Conservation (phyloP, 768 basidiomycete genomes). For the Tephrocybe rancida region DNA sequence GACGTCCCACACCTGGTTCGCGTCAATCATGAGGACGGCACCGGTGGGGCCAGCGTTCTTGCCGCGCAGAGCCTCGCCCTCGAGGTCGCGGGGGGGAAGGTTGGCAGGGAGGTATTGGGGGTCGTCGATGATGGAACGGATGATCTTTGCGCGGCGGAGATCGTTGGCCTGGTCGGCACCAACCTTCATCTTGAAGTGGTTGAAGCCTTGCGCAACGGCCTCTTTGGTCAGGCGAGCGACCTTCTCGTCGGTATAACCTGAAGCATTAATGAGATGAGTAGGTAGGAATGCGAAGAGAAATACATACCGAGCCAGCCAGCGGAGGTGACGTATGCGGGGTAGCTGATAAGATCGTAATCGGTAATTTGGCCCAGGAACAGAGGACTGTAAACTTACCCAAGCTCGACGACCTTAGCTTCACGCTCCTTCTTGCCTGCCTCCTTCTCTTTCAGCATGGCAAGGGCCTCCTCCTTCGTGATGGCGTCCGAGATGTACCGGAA, state of each 20-base stretch:
- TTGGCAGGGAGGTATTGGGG: constrained; percentile 76
- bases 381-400: constrained; percentile 48
- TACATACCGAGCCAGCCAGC: constrained; percentile 84
- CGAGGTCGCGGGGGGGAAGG: constrained; percentile 57
- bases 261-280: neutral
- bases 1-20: constrained; percentile 98
- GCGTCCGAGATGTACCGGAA: constrained; percentile 94
- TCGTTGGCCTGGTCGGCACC: constrained; percentile 83
- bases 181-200: constrained; percentile 99
- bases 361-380: neutral
- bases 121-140: constrained; percentile 95
- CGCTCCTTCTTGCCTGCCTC: constrained; percentile 78
- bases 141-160: constrained; percentile 83
- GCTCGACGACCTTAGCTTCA: constrained; percentile 70
- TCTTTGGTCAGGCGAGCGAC: constrained; percentile 84
- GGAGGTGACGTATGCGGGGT: constrained; percentile 93
- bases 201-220: constrained; percentile 86
- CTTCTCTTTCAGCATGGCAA: constrained; percentile 77
- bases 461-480: constrained; percentile 88
- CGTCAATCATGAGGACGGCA: constrained; percentile 94
- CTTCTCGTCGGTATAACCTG: constrained; percentile 92
- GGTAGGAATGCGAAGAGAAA: neutral
- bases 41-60: constrained; percentile 97
- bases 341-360: constrained; percentile 41
- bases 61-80: constrained; percentile 63